A percentile compares a stretch with the other conserved stretches of the same genome.
These are phyloP conservation scores for Melaleuca alternifolia DNA, from an alignment of 345 rosid genomes.

Conservation along the genomic window DNA sequence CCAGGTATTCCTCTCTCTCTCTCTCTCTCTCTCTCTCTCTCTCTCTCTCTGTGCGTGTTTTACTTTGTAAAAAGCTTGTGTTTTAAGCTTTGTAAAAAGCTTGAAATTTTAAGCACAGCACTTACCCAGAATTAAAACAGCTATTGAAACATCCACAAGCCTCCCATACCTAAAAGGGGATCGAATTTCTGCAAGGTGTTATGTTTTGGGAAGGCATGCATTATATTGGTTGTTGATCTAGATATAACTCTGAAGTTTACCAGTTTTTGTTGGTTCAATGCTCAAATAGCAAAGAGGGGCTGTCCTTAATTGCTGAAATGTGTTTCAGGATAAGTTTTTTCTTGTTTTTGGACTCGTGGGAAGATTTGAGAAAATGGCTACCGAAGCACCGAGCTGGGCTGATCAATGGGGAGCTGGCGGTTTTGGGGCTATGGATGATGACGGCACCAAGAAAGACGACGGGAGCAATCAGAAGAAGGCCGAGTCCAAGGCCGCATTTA, in stretches of 20 bases:
- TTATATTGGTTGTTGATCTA: not conserved
- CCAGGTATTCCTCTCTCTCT: not conserved
- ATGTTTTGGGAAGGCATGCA: not conserved
- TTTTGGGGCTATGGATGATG: slow-evolving; percentile 35
- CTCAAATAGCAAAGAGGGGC: not conserved
- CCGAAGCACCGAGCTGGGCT: slow-evolving; percentile 88
- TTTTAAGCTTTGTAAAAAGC: not conserved
- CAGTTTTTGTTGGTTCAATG: not conserved
- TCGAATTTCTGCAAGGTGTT: not conserved
- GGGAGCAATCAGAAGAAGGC: slow-evolving; percentile 26
- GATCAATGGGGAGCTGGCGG: slow-evolving; percentile 97
- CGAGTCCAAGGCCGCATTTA: slow-evolving; percentile 29
- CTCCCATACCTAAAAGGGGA: not conserved
- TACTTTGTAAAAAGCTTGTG: not conserved
- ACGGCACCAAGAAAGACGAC: slow-evolving; percentile 10
- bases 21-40: not conserved
- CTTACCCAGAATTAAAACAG: not conserved
- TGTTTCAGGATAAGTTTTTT: not conserved
- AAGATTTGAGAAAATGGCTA: slow-evolving; percentile 24
- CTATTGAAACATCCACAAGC: not conserved
- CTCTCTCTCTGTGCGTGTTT: not conserved
- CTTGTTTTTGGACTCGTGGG: not conserved
- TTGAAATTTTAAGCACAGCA: not conserved
- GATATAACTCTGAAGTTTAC: not conserved
- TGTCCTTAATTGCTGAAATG: not conserved